These are phyloP conservation scores for Trichomonas tenax DNA, from an alignment of 208 protist species.

Conservation along the genomic window DNA sequence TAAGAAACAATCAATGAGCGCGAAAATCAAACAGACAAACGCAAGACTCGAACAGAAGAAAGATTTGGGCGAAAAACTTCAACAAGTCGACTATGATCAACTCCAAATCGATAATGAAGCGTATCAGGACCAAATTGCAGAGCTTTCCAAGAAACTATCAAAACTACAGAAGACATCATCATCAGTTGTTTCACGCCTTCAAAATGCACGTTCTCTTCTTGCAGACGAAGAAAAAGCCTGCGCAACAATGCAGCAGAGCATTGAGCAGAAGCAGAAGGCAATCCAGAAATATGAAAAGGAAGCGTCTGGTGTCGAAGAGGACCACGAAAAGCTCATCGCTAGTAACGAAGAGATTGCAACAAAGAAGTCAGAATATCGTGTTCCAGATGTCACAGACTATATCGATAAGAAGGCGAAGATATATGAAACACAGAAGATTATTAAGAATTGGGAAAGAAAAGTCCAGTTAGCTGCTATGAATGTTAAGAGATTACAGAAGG, in stretches of 20 bases:
- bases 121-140: neutral
- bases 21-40: neutral
- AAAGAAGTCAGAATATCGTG: constrained; percentile 13
- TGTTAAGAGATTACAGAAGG: neutral
- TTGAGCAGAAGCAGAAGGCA: constrained; percentile 9
- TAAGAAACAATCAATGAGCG: neutral
- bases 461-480: neutral
- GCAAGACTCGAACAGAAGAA: constrained; percentile 1
- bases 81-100: constrained; percentile 19
- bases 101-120: neutral
- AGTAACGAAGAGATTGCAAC: neutral
- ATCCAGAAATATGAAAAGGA: neutral
- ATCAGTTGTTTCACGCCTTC: neutral
- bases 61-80: neutral
- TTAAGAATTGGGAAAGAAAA: neutral
- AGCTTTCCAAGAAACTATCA: neutral
- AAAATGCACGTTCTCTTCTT: neutral
- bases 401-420: constrained; percentile 10
- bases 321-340: neutral
- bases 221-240: neutral
- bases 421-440: neutral
- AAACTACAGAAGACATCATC: neutral
- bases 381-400: neutral
- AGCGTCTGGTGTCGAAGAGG: neutral
- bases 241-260: neutral